These are phyloP conservation scores for Pseudogymnoascus sp. DNA, from an alignment of 2,329 filamentous ascomycete genomes.

Conservation along the genomic window DNA sequence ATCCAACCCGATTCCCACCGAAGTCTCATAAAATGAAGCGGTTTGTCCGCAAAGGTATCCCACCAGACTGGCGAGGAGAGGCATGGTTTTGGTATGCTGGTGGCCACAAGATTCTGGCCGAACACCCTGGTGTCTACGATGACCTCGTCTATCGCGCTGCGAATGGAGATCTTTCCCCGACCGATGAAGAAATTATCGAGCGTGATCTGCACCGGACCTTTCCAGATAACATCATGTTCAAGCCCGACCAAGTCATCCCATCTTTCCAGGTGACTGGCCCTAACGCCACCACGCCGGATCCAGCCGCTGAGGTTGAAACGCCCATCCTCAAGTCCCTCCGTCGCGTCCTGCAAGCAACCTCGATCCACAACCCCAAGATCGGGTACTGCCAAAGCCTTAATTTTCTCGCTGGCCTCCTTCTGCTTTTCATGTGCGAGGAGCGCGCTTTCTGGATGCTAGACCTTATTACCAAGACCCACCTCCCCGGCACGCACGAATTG, in stretches of 20 bases:
- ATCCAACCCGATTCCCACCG: constrained; percentile 69
- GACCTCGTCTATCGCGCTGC: constrained; percentile 56
- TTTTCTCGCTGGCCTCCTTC: constrained; percentile 81
- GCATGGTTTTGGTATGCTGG: constrained; percentile 97
- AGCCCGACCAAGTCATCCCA: constrained; percentile 40
- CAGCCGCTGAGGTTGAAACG: constrained; percentile 46
- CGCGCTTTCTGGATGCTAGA: constrained; percentile 89
- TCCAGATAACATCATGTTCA: constrained; percentile 87
- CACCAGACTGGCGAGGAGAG: constrained; percentile 86
- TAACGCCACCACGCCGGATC: constrained; percentile 27
- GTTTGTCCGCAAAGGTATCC: constrained; percentile 87
- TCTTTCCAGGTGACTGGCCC: constrained; percentile 29
- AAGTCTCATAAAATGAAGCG: constrained; percentile 77
- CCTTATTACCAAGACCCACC: constrained; percentile 78
- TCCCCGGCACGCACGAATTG: constrained; percentile 86
- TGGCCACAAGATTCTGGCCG: constrained; percentile 68
- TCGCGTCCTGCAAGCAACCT: constrained; percentile 79
- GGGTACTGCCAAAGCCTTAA: constrained; percentile 96
- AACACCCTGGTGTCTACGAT: constrained; percentile 69
- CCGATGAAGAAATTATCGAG: constrained; percentile 85
- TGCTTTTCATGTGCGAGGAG: constrained; percentile 84
- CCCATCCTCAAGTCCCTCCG: constrained; percentile 73
- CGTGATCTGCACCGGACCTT: constrained; percentile 90
- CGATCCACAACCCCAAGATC: constrained; percentile 81
- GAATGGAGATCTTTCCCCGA: constrained; percentile 50